phyloP scores from a whole-genome alignment of 129 eudicot species.

The Flaveria brownii region DNA sequence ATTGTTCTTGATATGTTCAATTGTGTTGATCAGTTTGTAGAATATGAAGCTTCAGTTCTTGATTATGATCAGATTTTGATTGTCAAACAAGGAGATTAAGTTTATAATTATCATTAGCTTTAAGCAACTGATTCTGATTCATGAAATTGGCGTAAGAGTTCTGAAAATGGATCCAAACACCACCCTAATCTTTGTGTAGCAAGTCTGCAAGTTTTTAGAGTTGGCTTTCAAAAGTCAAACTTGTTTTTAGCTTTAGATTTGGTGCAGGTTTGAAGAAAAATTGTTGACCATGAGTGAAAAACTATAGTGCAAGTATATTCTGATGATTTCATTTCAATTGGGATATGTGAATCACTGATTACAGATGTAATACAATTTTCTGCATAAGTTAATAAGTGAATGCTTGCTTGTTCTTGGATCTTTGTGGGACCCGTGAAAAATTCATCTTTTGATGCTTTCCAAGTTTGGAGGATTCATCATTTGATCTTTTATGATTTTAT shows the following conservation, averaged over 20 bases:
- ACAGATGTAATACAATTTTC: background rate
- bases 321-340: background rate
- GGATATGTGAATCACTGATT: background rate
- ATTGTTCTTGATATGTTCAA: background rate
- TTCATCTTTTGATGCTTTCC: background rate
- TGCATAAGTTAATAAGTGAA: background rate
- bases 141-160: background rate
- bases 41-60: background rate
- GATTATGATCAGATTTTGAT: background rate
- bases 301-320: background rate
- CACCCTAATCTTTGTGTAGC: background rate
- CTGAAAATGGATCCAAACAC: background rate
- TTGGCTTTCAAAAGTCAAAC: conserved; percentile 27
- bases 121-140: background rate
- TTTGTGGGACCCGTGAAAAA: background rate
- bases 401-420: background rate
- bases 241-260: background rate
- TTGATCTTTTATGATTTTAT: background rate
- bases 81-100: background rate
- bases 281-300: background rate
- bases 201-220: background rate
- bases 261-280: background rate
- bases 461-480: background rate
- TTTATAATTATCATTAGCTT: too few species aligned
- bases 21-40: background rate